These are phyloP conservation scores for Eucalyptus melliodora DNA, from an alignment of 345 rosid genomes.

Conservation along the genomic window DNA sequence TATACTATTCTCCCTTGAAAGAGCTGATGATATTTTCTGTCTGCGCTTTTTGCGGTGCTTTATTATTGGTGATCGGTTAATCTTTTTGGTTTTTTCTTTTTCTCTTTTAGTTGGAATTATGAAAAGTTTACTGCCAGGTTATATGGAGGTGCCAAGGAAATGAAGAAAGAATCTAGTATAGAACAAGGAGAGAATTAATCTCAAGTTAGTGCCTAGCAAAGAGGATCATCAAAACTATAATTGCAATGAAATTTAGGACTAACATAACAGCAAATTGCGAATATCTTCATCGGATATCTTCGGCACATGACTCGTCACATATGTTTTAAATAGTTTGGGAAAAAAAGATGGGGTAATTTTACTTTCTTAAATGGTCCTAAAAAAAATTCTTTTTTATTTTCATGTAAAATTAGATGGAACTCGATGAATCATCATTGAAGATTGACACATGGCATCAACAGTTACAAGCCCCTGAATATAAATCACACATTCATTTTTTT, in stretches of 20 bases:
- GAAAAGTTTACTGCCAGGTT: neutral
- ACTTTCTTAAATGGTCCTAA: neutral
- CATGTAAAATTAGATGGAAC: neutral
- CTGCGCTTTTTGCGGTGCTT: neutral
- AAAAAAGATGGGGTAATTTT: neutral
- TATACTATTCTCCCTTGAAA: neutral
- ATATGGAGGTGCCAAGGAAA: neutral
- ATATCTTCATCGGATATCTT: neutral
- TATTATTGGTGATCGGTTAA: neutral
- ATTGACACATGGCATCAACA: neutral
- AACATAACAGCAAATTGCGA: neutral
- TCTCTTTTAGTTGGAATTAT: neutral
- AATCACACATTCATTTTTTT: neutral
- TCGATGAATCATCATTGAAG: neutral
- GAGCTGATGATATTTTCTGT: neutral
- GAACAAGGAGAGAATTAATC: neutral
- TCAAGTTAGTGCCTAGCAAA: neutral
- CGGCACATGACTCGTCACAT: accelerated
- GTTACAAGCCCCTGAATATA: neutral
- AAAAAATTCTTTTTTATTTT: neutral
- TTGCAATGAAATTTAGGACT: neutral
- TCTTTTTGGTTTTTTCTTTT: neutral
- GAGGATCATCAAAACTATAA: neutral
- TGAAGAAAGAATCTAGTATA: neutral
- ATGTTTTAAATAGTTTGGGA: neutral